A percentile compares a stretch with the other conserved stretches of the same genome.
These are phyloP conservation scores for Hypomyces perniciosus DNA, from an alignment of 2,329 filamentous ascomycete genomes.

Conservation along the genomic window DNA sequence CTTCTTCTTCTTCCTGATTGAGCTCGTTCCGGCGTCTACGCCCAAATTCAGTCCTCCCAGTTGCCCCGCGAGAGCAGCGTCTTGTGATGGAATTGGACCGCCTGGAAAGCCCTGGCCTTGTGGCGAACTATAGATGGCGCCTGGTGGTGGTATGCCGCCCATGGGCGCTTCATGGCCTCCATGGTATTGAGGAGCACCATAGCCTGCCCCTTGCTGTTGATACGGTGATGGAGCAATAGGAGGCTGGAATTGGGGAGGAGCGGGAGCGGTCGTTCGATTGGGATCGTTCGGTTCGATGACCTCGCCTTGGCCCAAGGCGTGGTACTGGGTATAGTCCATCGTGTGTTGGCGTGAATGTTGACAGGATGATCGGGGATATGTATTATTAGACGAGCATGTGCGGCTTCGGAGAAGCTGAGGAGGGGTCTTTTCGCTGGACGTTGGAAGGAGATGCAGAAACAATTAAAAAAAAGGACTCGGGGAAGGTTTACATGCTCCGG, in stretches of 20 bases:
- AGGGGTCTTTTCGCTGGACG: constrained; percentile 4
- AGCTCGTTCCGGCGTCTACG: constrained; percentile 34
- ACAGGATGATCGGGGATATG: background rate
- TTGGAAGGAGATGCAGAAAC: background rate
- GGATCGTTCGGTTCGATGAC: constrained; percentile 50
- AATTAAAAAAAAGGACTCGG: background rate
- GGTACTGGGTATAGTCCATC: constrained; percentile 52
- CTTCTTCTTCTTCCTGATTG: constrained; percentile 75
- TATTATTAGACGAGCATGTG: constrained; percentile 23
- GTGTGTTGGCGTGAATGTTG: constrained; percentile 28
- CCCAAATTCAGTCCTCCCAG: constrained; percentile 72
- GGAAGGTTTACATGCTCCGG: constrained; percentile 10
- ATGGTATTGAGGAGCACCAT: constrained; percentile 23
- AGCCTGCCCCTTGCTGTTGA: constrained; percentile 32
- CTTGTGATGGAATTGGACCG: constrained; percentile 30
- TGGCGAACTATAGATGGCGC: constrained; percentile 22
- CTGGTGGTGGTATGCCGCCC: constrained; percentile 25
- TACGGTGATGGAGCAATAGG: constrained; percentile 49
- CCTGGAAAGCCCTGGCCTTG: constrained; percentile 25
- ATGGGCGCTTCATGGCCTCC: constrained; percentile 16
- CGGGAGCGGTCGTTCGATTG: constrained; percentile 44
- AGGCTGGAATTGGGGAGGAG: constrained; percentile 50
- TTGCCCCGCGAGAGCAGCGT: constrained; percentile 58
- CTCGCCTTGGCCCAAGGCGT: constrained; percentile 51
- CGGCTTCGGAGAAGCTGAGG: background rate